Base-by-base conservation (phyloP, 176 grass and related monocot genomes). In the sorghum (Sorghum bicolor) region DNA sequence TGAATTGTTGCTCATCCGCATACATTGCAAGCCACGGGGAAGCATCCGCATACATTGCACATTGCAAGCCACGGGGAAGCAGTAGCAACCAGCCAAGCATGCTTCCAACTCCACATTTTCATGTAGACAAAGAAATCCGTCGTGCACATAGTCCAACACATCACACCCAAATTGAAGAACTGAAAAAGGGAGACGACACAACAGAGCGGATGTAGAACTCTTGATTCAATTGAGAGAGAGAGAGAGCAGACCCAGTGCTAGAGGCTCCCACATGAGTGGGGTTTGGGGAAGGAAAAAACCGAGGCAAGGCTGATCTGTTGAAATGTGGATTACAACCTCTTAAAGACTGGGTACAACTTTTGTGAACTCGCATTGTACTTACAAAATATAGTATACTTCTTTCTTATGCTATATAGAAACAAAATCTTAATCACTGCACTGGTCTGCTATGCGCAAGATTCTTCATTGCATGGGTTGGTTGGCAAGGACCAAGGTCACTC, bases 381-480 rank as follows among this genome's bases (percentile, higher is more conserved):
- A 40, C 78, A 80, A 70, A 89, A 48, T 14, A 38, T 20, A 57
- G 1, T 4, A 57, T 40, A 28, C 24, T 48, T 74, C 19, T 67
- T 38, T 53, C 17, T 67, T 72, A 39, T 50, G 79, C 47, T 67
- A 64, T 57, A 33, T 71, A 85, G 16, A 63, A 72, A 71, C 48
- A 20, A 5, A 20, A 7, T 17, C 66, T 80, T 26, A 26, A 26
- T 39, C 30, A 41, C 36, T 41, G 11, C 44, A 80, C 65, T 31
- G 38, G 43, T 32, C 25, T 48, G 55, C 62, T 28, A 63, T 73
- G 25, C 7, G 6, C 24, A 72, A 47, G 43, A 19, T 26, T 31
- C 55, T 71, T 75, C 39, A 48, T 62, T 62, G 75, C 8, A 37
- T 33, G 17, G 20, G 20, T 68, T 72, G 36, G 57, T 77, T 12